These are phyloP conservation scores for Asterella californica DNA, from an alignment of 225 moss, liverwort and hornwort species.

Conservation along the genomic window DNA sequence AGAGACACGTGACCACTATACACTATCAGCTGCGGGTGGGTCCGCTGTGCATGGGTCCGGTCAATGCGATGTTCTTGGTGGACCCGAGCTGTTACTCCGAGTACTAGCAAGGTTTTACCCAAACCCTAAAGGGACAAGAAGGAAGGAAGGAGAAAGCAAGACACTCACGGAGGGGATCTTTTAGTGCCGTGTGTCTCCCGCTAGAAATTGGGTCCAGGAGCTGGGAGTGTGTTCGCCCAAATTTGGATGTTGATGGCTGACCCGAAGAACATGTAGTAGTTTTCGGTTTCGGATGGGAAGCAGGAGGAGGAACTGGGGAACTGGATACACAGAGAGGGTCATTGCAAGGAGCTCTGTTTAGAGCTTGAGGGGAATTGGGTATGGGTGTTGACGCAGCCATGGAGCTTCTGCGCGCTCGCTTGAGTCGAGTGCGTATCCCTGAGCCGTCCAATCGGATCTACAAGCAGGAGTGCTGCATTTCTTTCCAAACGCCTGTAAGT, in stretches of 20 bases:
- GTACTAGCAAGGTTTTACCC: background rate
- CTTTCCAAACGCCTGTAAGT: slow-evolving; percentile 88
- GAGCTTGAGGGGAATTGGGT: background rate
- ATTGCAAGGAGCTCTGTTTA: slow-evolving; percentile 7
- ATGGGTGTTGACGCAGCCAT: slow-evolving; percentile 50
- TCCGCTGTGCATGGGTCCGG: background rate
- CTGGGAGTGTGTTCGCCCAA: background rate
- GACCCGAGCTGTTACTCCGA: background rate
- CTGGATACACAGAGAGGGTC: background rate
- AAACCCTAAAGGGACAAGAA: slow-evolving; percentile 1
- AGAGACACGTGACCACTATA: no score
- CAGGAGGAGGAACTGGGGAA: background rate
- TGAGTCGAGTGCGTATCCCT: slow-evolving; percentile 87
- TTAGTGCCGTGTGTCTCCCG: background rate
- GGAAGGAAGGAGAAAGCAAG: background rate
- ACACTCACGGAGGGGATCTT: background rate
- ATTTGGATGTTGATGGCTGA: background rate
- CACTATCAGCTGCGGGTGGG: background rate
- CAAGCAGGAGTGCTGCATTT: slow-evolving; percentile 99
- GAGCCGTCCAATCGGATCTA: slow-evolving; percentile 94
- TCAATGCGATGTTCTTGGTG: slow-evolving; percentile 2
- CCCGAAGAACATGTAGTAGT: background rate
- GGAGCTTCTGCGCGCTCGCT: slow-evolving; percentile 73
- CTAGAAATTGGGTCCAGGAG: background rate
- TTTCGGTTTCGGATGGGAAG: background rate